Evolutionary conservation across 164 flowering plant genomes (phyloP), one percentile per base, ranked within the genome.

Genomic region (Pachysandra terminalis): DNA sequence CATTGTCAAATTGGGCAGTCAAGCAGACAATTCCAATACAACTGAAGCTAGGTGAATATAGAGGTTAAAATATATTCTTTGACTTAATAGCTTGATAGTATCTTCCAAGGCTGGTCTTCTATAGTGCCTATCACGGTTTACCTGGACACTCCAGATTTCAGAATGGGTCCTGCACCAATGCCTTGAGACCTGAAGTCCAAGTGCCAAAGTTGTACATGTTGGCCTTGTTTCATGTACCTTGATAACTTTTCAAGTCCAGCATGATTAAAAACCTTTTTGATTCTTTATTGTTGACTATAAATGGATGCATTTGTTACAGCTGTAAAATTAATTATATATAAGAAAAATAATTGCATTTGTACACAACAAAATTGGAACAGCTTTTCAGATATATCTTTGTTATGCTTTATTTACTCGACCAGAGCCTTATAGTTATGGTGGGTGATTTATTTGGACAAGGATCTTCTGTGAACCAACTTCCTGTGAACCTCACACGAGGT

Each of bases 1-100:
- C 71, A 70, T 83, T 26, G 69, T 81, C 55, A 81, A 72, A 56
- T 63, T 83, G 69, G 81, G 73, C 56, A 68, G 82, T 63, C 67
- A 71, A 57, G 53, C 63, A 13, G 83, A 81, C 53, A 76, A 80
- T 24, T 56, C 19, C 24, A 72, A 76, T 59, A 53, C 61, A 13
- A 59, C 67, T 28, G 55, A 52, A 52, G 55, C 55, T 16, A 19
- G 55, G 8, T 19, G 55, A 17, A 52, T 17, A 19, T 17, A 52
- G 21, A 19, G 55, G 55, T 4, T 52, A 49, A 52, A 52, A 19
- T 52, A 52, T 17, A 2, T 52, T 52, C 8, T 52, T 17, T 19
- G 19, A 15, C 51, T 52, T 19, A 17, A 16, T 17, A 19, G 14
- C 3, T 19, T 52, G n/a, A 19, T 52, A 52, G 1, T 52, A 17